Evolutionary conservation across 805 yeast genomes (phyloP).

Genomic region (Barnettozyma pratensis): DNA sequence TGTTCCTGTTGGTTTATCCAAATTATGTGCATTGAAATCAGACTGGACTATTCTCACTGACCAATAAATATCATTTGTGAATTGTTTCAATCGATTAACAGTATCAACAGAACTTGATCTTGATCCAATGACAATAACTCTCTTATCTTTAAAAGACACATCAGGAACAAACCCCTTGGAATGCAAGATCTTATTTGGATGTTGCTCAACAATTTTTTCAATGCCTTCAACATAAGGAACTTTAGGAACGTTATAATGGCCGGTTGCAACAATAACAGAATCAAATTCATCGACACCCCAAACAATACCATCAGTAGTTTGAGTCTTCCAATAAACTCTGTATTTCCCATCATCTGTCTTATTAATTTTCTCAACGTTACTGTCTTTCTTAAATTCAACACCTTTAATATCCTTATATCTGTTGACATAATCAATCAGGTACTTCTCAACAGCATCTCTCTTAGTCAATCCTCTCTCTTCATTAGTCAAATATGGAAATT

Average conservation of each 20-base stretch:
- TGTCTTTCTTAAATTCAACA: slow-evolving; percentile 13
- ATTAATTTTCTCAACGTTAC: slow-evolving; percentile 31
- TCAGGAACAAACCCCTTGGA: slow-evolving; percentile 34
- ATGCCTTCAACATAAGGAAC: slow-evolving; percentile 48
- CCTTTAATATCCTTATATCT: not conserved
- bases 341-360: slow-evolving; percentile 11
- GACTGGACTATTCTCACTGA: slow-evolving; percentile 1
- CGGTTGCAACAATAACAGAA: slow-evolving; percentile 51
- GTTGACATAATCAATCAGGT: slow-evolving; percentile 3
- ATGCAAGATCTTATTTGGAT: slow-evolving; percentile 30
- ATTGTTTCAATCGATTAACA: slow-evolving; percentile 33
- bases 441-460: slow-evolving; percentile 1
- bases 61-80: slow-evolving; percentile 48
- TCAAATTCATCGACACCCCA: slow-evolving; percentile 46
- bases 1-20: not conserved
- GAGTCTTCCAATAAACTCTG: slow-evolving; percentile 7
- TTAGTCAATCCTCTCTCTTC: not conserved
- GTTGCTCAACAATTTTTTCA: slow-evolving; percentile 28
- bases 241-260: slow-evolving; percentile 52
- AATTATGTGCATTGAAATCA: not conserved
- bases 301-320: slow-evolving; percentile 16
- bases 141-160: slow-evolving; percentile 32
- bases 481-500: slow-evolving; percentile 6
- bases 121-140: slow-evolving; percentile 40
- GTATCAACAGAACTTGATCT: slow-evolving; percentile 38